These are phyloP conservation scores for Jaminaea rosea DNA, from an alignment of 1,284 basidiomycete species.

Conservation along the genomic window DNA sequence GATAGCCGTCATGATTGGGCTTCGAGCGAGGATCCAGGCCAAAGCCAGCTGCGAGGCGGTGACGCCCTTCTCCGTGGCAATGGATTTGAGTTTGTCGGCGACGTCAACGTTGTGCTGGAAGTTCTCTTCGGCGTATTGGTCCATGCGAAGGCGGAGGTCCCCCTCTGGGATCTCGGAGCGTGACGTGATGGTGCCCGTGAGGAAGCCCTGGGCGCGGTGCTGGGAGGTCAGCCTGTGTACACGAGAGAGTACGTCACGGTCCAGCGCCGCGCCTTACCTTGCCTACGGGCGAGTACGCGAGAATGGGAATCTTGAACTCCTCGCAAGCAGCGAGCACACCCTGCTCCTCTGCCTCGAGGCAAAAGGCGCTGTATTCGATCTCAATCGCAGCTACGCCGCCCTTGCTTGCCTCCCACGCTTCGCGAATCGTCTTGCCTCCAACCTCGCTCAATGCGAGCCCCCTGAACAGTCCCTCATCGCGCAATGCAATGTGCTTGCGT, in stretches of 20 bases:
- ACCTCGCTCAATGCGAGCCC: conserved; percentile 38
- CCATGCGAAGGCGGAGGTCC: conserved; percentile 51
- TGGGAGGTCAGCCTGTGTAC: too few relatives aligned
- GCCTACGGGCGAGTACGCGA: conserved; percentile 60
- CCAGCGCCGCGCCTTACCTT: too few relatives aligned
- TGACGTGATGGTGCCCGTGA: conserved; percentile 56
- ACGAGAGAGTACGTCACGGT: too few relatives aligned
- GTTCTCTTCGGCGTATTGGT: conserved; percentile 51
- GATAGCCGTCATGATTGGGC: conserved; percentile 52
- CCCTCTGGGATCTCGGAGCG: conserved; percentile 54
- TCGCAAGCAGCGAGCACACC: conserved; percentile 48
- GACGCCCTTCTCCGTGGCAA: conserved; percentile 30
- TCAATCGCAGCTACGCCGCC: conserved; percentile 55
- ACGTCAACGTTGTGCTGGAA: conserved; percentile 57
- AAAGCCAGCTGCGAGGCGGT: conserved; percentile 57
- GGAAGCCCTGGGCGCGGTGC: conserved; percentile 54
- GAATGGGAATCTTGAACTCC: conserved; percentile 53
- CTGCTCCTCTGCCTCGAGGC: conserved; percentile 50
- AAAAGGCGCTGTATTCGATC: conserved; percentile 60
- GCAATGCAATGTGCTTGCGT: conserved; percentile 5
- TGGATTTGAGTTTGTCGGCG: conserved; percentile 50
- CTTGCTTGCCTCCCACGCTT: conserved; percentile 13
- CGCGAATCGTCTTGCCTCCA: conserved; percentile 23
- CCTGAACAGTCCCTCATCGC: conserved; percentile 31
- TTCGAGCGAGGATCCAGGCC: conserved; percentile 55